Evolutionary conservation across 1,284 basidiomycete genomes (phyloP).

Genomic region (Puccinia hordei): DNA sequence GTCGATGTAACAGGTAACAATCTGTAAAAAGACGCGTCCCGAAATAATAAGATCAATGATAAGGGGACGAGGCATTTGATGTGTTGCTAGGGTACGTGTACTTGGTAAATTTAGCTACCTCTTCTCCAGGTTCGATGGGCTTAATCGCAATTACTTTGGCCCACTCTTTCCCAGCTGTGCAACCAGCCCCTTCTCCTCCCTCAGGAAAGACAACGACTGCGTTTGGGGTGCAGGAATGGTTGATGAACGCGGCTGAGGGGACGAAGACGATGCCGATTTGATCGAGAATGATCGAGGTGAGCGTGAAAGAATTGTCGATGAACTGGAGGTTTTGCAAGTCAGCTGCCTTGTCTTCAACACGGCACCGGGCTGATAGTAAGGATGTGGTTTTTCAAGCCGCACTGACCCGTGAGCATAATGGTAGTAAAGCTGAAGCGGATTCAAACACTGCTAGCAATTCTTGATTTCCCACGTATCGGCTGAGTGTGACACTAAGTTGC

Average conservation of each 20-base stretch:
- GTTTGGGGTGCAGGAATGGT: slow-evolving; percentile 89
- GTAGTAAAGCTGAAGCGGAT: slow-evolving; percentile 44
- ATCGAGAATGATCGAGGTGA: slow-evolving; percentile 72
- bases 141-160: slow-evolving; percentile 74
- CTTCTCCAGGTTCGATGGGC: slow-evolving; percentile 68
- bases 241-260: slow-evolving; percentile 76
- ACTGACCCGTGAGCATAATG: slow-evolving; percentile 44
- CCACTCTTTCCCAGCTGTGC: slow-evolving; percentile 57
- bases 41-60: neutral
- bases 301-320: slow-evolving; percentile 81
- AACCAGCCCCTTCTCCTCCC: slow-evolving; percentile 53
- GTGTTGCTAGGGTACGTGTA: neutral
- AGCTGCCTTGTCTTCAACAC: neutral
- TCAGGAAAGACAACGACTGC: slow-evolving; percentile 83
- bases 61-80: neutral
- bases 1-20: slow-evolving; percentile 79
- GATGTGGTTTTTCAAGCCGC: neutral
- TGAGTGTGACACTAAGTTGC: slow-evolving; percentile 40
- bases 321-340: slow-evolving; percentile 61
- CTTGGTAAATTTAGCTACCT: slow-evolving; percentile 63
- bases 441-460: slow-evolving; percentile 16
- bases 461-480: slow-evolving; percentile 44
- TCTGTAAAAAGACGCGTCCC: slow-evolving; percentile 10
- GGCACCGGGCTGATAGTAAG: neutral
- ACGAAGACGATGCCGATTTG: slow-evolving; percentile 80